Evolutionary conservation across 129 eudicot species (phyloP).

Genomic region (Helichrysum umbraculigerum): DNA sequence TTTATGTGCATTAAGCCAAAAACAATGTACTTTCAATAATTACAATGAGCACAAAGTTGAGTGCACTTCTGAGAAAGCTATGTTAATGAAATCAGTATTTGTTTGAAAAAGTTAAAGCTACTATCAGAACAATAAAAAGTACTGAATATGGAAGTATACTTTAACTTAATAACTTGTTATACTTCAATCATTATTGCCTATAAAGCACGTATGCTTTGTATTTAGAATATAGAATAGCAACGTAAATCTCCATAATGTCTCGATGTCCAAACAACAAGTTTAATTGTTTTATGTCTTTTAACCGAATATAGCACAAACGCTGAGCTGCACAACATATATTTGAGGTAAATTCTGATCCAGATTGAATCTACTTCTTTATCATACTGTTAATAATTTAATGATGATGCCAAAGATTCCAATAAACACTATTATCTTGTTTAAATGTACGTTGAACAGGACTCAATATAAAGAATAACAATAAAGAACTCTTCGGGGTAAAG

Average conservation of each 20-base stretch:
- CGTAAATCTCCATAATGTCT: not conserved
- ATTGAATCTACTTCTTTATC: no score
- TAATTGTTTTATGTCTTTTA: no score
- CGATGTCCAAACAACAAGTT: no score
- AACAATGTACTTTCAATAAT: constrained; percentile 29
- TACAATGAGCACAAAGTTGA: constrained; percentile 29
- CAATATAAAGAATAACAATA: no score
- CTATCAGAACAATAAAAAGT: constrained; percentile 17
- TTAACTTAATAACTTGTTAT: constrained; percentile 14
- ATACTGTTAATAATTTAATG: no score
- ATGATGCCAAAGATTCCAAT: no score
- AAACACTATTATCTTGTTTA: no score
- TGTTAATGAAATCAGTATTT: constrained; percentile 23
- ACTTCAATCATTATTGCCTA: constrained; percentile 36
- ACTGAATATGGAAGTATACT: constrained; percentile 16
- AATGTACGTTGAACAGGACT: no score
- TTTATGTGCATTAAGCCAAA: constrained; percentile 31
- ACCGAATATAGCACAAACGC: no score
- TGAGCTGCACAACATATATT: no score
- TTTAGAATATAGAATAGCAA: not conserved
- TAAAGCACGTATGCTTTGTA: constrained; percentile 24
- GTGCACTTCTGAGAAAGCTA: constrained; percentile 31
- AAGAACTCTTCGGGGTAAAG: no score
- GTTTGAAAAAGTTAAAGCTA: constrained; percentile 25
- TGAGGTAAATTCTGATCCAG: not conserved